Evolutionary conservation across 805 yeast genomes (phyloP).

Genomic region (Ogataea minuta): DNA sequence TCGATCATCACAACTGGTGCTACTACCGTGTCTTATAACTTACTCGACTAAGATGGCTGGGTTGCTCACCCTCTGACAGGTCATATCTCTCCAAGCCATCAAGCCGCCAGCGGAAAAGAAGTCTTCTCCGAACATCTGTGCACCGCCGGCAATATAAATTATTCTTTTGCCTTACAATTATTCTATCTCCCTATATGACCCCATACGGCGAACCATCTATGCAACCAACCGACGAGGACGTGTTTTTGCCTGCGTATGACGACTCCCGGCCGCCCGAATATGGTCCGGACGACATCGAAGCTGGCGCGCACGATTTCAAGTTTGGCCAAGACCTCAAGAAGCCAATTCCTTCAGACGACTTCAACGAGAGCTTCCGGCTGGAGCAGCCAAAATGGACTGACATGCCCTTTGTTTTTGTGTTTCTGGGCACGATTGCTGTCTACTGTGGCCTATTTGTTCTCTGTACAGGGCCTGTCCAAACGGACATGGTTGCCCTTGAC

Average conservation of each 20-base stretch:
- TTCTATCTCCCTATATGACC: too few relatives aligned
- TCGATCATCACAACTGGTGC: too few relatives aligned
- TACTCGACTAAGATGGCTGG: conserved; percentile 7
- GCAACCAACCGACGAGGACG: neutral
- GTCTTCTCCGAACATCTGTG: neutral
- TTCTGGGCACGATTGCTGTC: conserved; percentile 19
- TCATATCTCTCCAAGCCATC: neutral
- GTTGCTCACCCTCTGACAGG: neutral
- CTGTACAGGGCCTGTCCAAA: neutral
- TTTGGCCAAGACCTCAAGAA: conserved; percentile 12
- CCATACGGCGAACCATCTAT: neutral
- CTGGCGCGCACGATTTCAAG: conserved; percentile 1
- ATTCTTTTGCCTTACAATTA: neutral
- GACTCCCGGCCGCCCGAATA: conserved; percentile 9
- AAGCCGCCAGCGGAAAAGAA: neutral
- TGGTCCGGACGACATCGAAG: conserved; percentile 5
- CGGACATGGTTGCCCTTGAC: neutral
- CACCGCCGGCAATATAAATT: neutral
- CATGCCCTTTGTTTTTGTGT: conserved; percentile 61
- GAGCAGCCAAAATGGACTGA: conserved; percentile 66
- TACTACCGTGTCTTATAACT: neutral
- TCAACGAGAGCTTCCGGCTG: conserved; percentile 68
- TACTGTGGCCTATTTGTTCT: conserved; percentile 14
- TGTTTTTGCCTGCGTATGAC: conserved; percentile 1
- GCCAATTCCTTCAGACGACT: conserved; percentile 37